Base-by-base conservation (phyloP, 106 monocot genomes). In the Acanthochlamys bracteata region DNA sequence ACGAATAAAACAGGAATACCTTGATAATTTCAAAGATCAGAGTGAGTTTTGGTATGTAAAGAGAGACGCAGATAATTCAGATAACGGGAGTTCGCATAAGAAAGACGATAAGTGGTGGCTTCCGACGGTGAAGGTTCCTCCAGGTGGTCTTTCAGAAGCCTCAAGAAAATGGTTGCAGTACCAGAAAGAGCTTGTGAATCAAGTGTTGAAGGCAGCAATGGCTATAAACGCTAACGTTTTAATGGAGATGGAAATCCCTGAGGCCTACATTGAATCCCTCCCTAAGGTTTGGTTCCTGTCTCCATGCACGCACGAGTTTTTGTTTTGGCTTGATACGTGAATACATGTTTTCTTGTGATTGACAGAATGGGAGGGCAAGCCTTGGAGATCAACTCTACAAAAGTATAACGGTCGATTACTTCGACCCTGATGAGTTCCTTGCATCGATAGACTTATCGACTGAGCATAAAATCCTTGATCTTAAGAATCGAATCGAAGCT, bases 401-500 rank as follows among this genome's bases (percentile, higher is more conserved):
- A 27, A 72, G 75, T 55, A 86, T 92, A 25, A 86, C 83, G 10
- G 66, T 73, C 11, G 91, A 86, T 14, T 41, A 19, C 16, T 92
- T 92, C 24, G 75, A 92, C 67, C 83, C 86, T 0, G 83, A 86
- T 21, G 66, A 71, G 8, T 84, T 92, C 59, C 70, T 92, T 21
- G 61, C 81, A 33, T 73, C 79, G 12, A 15, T 84, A 10, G 92
- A 93, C 66, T 47, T 93, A 57, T 73, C 88, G 10, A 82, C 80
- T 4, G 92, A 92, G 71, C 91, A 92, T 69, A 83, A 79, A 69
- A 73, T 86, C 24, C 73, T 86, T 7, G 91, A 92, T 61, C 74
- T 92, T 41, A 92, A 92, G 68, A 81, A 92, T 74, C 78, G 83
- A 23, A 92, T 92, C 9, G 91, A 92, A 65, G 86, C 91, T 11